Percentiles rank a stretch among this genome's conserved stretches.
Conservation (phyloP, 2,329 filamentous ascomycete genomes). For the Fusarium sp. region DNA sequence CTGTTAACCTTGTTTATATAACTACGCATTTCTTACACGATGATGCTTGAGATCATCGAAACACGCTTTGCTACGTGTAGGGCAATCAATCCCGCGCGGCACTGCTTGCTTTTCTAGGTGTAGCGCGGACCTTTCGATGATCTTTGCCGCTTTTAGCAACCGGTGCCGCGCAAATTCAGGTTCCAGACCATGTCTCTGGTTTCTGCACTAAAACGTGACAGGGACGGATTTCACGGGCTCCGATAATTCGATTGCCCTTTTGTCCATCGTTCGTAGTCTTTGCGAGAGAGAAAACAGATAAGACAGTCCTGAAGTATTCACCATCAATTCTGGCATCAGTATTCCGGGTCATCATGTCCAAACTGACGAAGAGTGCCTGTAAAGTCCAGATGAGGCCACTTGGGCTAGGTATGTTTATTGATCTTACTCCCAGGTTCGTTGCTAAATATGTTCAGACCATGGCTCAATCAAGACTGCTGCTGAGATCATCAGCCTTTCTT, state of each 20-base stretch:
- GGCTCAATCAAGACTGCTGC: not conserved
- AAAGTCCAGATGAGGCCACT: not conserved
- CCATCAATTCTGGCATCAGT: not conserved
- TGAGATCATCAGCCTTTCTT: not conserved
- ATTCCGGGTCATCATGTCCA: not conserved
- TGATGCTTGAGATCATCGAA: not conserved
- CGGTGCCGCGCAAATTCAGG: not conserved
- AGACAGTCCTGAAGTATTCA: too few relatives aligned
- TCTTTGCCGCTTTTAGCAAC: not conserved
- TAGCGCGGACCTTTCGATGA: rapidly evolving
- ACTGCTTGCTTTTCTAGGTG: not conserved
- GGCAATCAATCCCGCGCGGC: not conserved
- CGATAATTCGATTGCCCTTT: not conserved
- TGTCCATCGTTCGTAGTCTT: too few relatives aligned
- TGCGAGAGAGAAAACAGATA: not conserved
- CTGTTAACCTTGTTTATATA: not conserved
- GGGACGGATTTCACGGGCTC: not conserved
- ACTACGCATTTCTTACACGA: too few relatives aligned
- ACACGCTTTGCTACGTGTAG: not conserved
- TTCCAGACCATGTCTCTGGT: not conserved
- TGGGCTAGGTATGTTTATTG: not conserved
- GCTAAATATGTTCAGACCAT: not conserved
- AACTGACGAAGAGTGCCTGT: not conserved
- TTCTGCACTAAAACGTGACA: not conserved
- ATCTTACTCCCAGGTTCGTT: rapidly evolving